Evolutionary conservation across 306 rosid genomes (phyloP).

Genomic region (cucumber (Cucumis sativus)): Cucumber_9930_V3 NC_026659.2:3918501-3919000

Average conservation of each 20-base stretch:
- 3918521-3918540: neutral
- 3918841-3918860: neutral
- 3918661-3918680: too few species aligned
- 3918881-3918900: neutral
- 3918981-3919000: neutral
- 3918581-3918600: slow-evolving; percentile 70
- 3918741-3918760: slow-evolving; percentile 87
- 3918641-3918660: neutral
- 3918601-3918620: slow-evolving; percentile 66
- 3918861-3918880: neutral
- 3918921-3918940: neutral
- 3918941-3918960: neutral
- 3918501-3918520: slow-evolving; percentile 70
- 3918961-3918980: neutral
- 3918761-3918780: neutral
- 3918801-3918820: neutral
- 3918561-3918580: slow-evolving; percentile 85
- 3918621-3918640: slow-evolving; percentile 36
- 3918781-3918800: neutral
- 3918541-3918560: slow-evolving; percentile 53
- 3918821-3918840: neutral
- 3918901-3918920: neutral
- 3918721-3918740: slow-evolving; percentile 9
- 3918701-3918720: neutral
- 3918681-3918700: too few species aligned